Evolutionary conservation across 2,329 filamentous ascomycete species (phyloP).

Genomic region (Fusarium xylarioides): DNA sequence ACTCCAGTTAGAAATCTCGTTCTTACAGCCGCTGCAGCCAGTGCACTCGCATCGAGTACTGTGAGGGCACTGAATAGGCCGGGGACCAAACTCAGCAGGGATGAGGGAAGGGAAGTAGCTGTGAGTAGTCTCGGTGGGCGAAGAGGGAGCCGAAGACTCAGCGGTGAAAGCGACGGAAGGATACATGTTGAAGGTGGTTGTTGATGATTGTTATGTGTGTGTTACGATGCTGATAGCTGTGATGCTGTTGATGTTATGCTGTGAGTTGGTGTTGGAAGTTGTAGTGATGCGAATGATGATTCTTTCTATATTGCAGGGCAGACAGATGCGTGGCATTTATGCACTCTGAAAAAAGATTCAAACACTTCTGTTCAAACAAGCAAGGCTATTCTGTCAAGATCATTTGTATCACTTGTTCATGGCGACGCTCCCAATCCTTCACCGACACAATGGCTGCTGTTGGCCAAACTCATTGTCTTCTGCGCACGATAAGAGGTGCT

Average conservation of each 20-base stretch:
- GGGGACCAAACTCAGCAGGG: neutral
- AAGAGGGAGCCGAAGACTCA: neutral
- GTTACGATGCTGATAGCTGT: neutral
- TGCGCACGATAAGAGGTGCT: neutral
- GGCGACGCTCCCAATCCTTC: neutral
- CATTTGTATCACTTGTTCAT: neutral
- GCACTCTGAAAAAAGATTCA: too few relatives aligned
- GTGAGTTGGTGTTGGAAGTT: neutral
- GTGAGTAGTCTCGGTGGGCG: neutral
- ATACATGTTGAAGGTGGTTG: neutral
- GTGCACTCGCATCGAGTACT: neutral
- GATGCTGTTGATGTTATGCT: neutral
- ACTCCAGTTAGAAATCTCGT: neutral
- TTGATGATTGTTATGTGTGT: neutral
- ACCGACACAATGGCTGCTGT: neutral
- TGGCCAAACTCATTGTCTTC: too few relatives aligned
- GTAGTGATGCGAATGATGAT: neutral
- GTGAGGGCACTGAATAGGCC: neutral
- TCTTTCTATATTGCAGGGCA: neutral
- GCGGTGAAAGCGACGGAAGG: neutral
- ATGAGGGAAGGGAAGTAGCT: neutral
- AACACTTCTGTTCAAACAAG: neutral
- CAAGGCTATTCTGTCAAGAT: rapidly evolving
- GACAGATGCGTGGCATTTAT: neutral
- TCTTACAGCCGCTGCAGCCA: neutral